A percentile compares a stretch with the other conserved stretches of the same genome.
Evolutionary conservation across 345 rosid species (phyloP).

Genomic region (Eucalyptus sp.): DNA sequence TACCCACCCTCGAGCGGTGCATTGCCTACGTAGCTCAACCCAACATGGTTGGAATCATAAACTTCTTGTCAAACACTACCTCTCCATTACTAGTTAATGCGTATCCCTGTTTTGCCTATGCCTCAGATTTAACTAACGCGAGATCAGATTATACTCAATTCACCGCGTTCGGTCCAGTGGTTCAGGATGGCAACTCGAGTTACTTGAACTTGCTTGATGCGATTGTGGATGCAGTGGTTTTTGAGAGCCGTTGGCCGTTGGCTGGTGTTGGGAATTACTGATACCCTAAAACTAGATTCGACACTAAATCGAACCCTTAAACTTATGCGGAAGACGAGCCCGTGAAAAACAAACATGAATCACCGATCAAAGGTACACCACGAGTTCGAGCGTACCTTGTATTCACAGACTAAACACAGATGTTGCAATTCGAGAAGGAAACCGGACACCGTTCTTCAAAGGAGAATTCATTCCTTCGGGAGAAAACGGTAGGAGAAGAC

Average conservation of each 20-base stretch:
- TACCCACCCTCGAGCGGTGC: not conserved
- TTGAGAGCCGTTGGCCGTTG: not conserved
- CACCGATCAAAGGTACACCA: too few relatives aligned
- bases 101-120: conserved; percentile 31
- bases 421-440: too few relatives aligned
- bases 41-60: not conserved
- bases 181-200: conserved; percentile 3
- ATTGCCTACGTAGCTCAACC: not conserved
- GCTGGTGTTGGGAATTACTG: not conserved
- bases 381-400: too few relatives aligned
- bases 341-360: too few relatives aligned
- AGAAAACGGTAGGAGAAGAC: too few relatives aligned
- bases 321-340: too few relatives aligned
- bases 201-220: conserved; percentile 26
- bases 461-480: too few relatives aligned
- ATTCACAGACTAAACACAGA: too few relatives aligned
- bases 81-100: conserved; percentile 21
- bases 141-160: conserved; percentile 13
- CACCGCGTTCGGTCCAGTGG: not conserved
- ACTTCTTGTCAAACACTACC: not conserved
- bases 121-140: conserved; percentile 1
- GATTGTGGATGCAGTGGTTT: conserved; percentile 11
- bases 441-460: too few relatives aligned
- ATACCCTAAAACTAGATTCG: too few relatives aligned
- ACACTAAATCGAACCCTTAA: too few relatives aligned